These are phyloP conservation scores for Arthroderma sp. DNA, from an alignment of 2,329 filamentous ascomycete species.

Conservation along the genomic window DNA sequence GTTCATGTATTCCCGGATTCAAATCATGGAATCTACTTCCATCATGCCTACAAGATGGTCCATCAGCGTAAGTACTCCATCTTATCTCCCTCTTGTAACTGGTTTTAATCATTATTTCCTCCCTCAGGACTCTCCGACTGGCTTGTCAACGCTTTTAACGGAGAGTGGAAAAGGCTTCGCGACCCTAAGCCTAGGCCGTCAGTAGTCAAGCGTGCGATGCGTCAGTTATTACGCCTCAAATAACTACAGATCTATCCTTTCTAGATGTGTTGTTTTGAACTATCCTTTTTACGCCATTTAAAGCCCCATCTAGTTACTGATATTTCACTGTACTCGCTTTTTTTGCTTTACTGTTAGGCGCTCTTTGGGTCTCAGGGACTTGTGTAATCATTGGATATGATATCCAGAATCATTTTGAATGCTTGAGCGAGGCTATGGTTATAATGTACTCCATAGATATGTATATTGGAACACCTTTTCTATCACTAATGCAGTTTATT, in stretches of 20 bases:
- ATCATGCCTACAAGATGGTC: conserved; percentile 81
- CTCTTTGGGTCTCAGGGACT: not conserved
- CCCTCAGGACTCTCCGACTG: conserved; percentile 49
- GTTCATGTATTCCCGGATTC: conserved; percentile 94
- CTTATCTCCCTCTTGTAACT: not conserved
- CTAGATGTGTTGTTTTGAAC: not conserved
- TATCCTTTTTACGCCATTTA: not conserved
- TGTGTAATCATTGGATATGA: not conserved
- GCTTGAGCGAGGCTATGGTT: not conserved
- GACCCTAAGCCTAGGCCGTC: conserved; percentile 38
- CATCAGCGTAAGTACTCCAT: conserved; percentile 67
- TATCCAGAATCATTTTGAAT: not conserved
- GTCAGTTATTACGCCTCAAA: not conserved
- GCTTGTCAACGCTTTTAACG: conserved; percentile 96
- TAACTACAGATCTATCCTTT: not conserved
- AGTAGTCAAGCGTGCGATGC: conserved; percentile 17
- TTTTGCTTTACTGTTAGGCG: not conserved
- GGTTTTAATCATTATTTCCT: not conserved
- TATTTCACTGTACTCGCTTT: not conserved
- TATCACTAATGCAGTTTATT: not conserved
- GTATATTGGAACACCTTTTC: not conserved
- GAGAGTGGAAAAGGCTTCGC: conserved; percentile 64
- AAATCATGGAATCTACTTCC: conserved; percentile 89
- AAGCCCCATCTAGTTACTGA: not conserved
- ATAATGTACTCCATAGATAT: not conserved